Base-by-base conservation (phyloP, 2,329 filamentous ascomycete genomes). In the Stachybotrys echinatus region DNA sequence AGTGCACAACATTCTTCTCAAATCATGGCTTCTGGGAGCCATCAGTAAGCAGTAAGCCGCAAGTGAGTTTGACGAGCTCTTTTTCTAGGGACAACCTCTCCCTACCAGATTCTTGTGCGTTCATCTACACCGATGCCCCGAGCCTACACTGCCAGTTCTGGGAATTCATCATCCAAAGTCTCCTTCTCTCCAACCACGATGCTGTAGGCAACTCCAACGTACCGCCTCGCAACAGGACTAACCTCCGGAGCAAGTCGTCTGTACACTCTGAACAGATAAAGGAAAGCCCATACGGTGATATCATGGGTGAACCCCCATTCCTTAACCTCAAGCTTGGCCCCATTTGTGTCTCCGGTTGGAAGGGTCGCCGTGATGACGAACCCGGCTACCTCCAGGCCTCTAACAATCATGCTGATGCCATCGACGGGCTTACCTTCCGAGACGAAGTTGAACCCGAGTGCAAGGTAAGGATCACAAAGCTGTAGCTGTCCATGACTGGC, bases 181-280 rank as follows among this genome's bases (percentile, higher is more conserved):
- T 52, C 49, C 12, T 51, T 51, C 49, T 66, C 63, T 6, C 64
- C 65, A 12, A 54, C 49, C 5, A 46, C 39, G 10, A 68, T 62
- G 12, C 51, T 54, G 47, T 65, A 65, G 2, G 52, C 49, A 8
- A 54, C 54, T 1, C 45, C 42, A 1, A 56, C 56, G 40, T 63
- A 65, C 2, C 40, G 10, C 34, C 52, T 56, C 6, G 48, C 54
- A 6, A 48, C 39, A 12, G 40, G 20, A 22, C 55, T 58, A 12
- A 64, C 45, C 43, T 59, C 54, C 10, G 63, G 61, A 1, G 57
- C 55, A 10, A 62, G 38, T 2, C 5, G 8, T 21, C 47, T 21
- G 50, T 59, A 65, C 2, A 51, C 53, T 3, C 27, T n/a, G 19
- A 43, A 47, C 19, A 63, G 50, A 0, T 31, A 17, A 3, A 53